phyloP scores from a whole-genome alignment of 306 rosid species.

The Corylus heterophylla region DNA sequence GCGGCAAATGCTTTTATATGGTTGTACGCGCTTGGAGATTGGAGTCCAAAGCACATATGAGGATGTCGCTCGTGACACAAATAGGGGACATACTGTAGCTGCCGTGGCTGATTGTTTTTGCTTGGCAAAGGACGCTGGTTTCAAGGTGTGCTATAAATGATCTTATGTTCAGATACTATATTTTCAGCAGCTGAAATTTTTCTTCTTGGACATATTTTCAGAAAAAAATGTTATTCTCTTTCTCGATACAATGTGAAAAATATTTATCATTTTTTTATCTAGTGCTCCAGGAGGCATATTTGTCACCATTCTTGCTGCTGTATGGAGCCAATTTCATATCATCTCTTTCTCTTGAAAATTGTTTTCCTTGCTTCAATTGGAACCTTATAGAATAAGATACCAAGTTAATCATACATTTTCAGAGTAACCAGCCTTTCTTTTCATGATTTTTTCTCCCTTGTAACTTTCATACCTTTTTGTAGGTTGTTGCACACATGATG shows the following conservation, averaged over 20 bases:
- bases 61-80: conserved; percentile 97
- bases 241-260: background rate
- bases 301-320: background rate
- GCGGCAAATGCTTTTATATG: conserved; percentile 95
- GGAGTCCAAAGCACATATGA: conserved; percentile 99
- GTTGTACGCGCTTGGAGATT: conserved; percentile 92
- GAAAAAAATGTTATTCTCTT: background rate
- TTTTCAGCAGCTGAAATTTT: background rate
- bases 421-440: conserved; percentile 10
- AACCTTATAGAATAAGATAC: background rate
- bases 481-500: conserved; percentile 99
- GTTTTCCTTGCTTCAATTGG: background rate
- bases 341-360: background rate
- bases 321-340: background rate
- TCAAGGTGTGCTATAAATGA: conserved; percentile 60
- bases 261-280: background rate
- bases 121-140: conserved; percentile 98
- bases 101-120: conserved; percentile 96
- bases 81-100: conserved; percentile 96
- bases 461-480: conserved; percentile 24
- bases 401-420: conserved; percentile 19
- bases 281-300: background rate
- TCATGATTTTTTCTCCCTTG: conserved; percentile 1
- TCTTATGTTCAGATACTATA: background rate
- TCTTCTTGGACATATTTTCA: background rate